A percentile compares a stretch with the other conserved stretches of the same genome.
These are phyloP conservation scores for Claviceps fusiformis DNA, from an alignment of 2,329 filamentous ascomycete species.

Conservation along the genomic window DNA sequence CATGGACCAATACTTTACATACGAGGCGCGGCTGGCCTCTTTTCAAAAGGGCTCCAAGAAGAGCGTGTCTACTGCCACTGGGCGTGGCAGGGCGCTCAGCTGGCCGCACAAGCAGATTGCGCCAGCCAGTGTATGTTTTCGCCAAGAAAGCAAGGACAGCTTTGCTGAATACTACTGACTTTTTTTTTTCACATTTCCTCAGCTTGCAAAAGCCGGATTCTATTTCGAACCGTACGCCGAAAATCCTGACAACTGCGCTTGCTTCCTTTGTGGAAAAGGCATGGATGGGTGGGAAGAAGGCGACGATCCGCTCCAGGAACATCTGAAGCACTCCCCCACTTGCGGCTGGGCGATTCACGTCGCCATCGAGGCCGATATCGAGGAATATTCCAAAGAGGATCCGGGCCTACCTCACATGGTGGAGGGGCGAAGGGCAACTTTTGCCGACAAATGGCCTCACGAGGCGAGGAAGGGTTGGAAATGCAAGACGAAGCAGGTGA, in stretches of 20 bases:
- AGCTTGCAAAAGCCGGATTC: slow-evolving; percentile 88
- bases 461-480: slow-evolving; percentile 80
- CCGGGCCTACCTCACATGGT: slow-evolving; percentile 59
- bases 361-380: slow-evolving; percentile 46
- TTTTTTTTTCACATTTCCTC: slow-evolving; percentile 1
- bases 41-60: slow-evolving; percentile 60
- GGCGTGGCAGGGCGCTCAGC: slow-evolving; percentile 38
- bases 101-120: slow-evolving; percentile 58
- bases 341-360: slow-evolving; percentile 79
- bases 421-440: slow-evolving; percentile 70
- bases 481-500: slow-evolving; percentile 76
- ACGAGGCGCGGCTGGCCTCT: slow-evolving; percentile 65
- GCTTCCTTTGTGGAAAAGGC: slow-evolving; percentile 72
- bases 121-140: slow-evolving; percentile 16
- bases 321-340: slow-evolving; percentile 65
- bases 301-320: slow-evolving; percentile 73
- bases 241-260: slow-evolving; percentile 76
- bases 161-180: slow-evolving; percentile 10
- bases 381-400: slow-evolving; percentile 55
- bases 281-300: slow-evolving; percentile 86
- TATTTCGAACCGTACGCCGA: slow-evolving; percentile 66
- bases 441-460: slow-evolving; percentile 76
- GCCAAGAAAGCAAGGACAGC: not conserved
- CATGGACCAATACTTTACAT: slow-evolving; percentile 39
- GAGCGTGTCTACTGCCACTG: slow-evolving; percentile 50